Percentiles rank a stretch among this genome's conserved stretches.
These are phyloP conservation scores for Starmera pachycereana DNA, from an alignment of 805 yeast genomes.

Conservation along the genomic window DNA sequence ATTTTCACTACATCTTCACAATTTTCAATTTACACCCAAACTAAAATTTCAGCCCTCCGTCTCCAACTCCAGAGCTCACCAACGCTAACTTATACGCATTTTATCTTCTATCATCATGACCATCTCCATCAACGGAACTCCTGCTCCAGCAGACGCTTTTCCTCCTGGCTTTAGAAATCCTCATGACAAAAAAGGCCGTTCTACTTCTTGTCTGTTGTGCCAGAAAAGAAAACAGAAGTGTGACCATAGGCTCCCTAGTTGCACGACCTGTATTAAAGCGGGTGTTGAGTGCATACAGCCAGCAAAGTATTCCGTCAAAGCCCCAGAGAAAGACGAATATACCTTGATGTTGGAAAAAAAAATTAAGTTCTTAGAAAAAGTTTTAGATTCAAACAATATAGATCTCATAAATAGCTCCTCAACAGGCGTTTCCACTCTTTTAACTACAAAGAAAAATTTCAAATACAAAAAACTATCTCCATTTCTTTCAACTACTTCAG, in stretches of 20 bases:
- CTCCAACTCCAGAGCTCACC: too few species aligned
- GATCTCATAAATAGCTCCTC: constrained; percentile 15
- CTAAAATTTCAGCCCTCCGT: too few species aligned
- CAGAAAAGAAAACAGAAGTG: constrained; percentile 54
- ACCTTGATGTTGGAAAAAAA: constrained; percentile 46
- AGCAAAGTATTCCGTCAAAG: constrained; percentile 38
- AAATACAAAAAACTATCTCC: constrained; percentile 30
- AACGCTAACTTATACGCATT: too few species aligned
- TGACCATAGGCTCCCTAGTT: constrained; percentile 53
- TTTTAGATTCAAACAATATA: constrained; percentile 25
- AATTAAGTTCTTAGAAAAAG: constrained; percentile 38
- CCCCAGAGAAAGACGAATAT: constrained; percentile 43
- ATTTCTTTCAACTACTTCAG: constrained; percentile 13
- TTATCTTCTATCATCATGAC: neutral
- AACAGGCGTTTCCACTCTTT: constrained; percentile 7
- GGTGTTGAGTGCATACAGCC: constrained; percentile 57
- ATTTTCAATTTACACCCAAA: neutral
- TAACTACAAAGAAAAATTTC: constrained; percentile 20
- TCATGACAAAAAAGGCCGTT: constrained; percentile 41
- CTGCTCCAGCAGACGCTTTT: neutral
- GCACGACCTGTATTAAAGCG: constrained; percentile 58
- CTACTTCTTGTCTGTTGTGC: constrained; percentile 46
- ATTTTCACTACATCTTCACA: too few species aligned
- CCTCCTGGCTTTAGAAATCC: constrained; percentile 1
- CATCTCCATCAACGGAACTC: neutral